Evolutionary conservation across 208 protist species (phyloP).

Genomic region (Acanthamoeba quina): DNA sequence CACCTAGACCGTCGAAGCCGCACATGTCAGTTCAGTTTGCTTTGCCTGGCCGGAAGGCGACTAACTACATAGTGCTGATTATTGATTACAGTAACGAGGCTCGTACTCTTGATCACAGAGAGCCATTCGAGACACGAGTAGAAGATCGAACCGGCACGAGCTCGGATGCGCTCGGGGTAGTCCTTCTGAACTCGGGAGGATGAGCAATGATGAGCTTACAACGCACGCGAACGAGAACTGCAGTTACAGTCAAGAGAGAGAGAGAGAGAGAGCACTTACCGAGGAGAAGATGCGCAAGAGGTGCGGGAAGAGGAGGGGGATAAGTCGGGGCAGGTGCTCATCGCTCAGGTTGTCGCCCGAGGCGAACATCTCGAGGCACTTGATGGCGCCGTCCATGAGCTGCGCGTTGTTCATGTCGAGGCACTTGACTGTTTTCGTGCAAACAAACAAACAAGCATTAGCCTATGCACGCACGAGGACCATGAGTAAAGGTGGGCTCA

Average conservation of each 20-base stretch:
- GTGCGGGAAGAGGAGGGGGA: conserved; percentile 45
- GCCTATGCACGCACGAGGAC: neutral
- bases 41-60: neutral
- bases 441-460: neutral
- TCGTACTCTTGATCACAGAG: conserved; percentile 11
- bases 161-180: conserved; percentile 41
- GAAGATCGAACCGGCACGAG: conserved; percentile 45
- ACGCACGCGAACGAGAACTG: neutral
- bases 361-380: conserved; percentile 71
- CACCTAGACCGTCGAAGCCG: neutral
- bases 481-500: neutral
- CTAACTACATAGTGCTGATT: neutral
- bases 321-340: conserved; percentile 64
- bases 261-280: neutral
- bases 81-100: neutral
- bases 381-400: conserved; percentile 49
- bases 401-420: neutral
- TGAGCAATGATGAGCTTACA: neutral
- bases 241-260: neutral
- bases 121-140: conserved; percentile 50
- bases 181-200: neutral
- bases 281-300: conserved; percentile 54
- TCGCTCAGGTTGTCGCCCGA: conserved; percentile 66
- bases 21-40: neutral
- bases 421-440: conserved; percentile 10